These are phyloP conservation scores for Camellia sinensis DNA, from an alignment of 148 eudicot species.

Conservation along the genomic window DNA sequence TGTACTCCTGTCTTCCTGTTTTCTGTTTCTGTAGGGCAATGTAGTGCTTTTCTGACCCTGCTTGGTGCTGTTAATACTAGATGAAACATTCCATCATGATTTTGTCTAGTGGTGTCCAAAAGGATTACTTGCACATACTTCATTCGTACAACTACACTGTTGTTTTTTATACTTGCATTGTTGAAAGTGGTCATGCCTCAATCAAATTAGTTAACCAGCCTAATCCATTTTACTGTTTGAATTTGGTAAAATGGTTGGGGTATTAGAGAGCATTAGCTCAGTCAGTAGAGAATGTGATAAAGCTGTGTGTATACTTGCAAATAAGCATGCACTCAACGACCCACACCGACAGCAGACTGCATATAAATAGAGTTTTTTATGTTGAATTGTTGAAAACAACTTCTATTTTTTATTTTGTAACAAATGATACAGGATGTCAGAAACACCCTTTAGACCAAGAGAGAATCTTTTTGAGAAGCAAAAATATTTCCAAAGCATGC, in stretches of 20 bases:
- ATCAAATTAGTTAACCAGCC: background rate
- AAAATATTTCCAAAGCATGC: conserved; percentile 61
- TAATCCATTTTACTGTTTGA: background rate
- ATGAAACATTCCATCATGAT: background rate
- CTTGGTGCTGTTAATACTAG: background rate
- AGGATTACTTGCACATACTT: too few species aligned
- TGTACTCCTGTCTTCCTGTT: background rate
- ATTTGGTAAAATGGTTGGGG: background rate
- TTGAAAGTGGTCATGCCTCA: background rate
- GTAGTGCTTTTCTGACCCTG: background rate
- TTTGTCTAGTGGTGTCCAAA: background rate
- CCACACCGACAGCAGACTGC: background rate
- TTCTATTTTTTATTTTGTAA: background rate
- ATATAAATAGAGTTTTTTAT: background rate
- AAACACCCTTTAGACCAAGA: conserved; percentile 72
- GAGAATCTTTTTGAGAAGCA: conserved; percentile 79
- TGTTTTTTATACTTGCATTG: background rate
- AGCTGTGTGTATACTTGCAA: background rate
- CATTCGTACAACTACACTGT: background rate
- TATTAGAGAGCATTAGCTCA: background rate
- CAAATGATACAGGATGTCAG: conserved; percentile 62
- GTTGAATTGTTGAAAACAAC: background rate
- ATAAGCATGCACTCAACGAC: background rate
- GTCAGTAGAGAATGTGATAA: background rate
- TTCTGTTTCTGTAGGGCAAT: background rate